Percentiles rank a stretch among this genome's conserved stretches.
Evolutionary conservation across 441 rosid species (phyloP).

Genomic region (Cnidoscolus chayamansa): DNA sequence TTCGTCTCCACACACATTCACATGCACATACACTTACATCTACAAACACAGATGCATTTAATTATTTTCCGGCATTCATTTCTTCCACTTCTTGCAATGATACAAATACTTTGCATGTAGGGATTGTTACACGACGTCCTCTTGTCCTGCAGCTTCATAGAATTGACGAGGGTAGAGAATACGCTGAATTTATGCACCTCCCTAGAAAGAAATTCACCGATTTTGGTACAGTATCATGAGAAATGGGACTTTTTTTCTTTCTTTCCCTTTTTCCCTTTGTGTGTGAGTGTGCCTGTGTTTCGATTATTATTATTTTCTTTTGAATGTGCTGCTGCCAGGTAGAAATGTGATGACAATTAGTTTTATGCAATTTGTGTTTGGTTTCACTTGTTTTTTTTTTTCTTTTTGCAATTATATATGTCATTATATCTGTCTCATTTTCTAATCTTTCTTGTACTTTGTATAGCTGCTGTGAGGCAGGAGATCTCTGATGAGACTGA

Average conservation of each 20-base stretch:
- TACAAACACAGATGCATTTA: no score
- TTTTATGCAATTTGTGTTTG: background rate
- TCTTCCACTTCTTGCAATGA: constrained; percentile 14
- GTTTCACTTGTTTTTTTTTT: constrained; percentile 1
- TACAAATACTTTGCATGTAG: constrained; percentile 39
- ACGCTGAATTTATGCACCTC: constrained; percentile 91
- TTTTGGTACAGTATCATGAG: constrained; percentile 47
- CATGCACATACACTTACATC: background rate
- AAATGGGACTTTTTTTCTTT: background rate
- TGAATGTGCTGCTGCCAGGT: background rate
- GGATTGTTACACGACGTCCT: constrained; percentile 96
- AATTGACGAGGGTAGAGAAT: constrained; percentile 86
- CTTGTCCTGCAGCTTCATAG: constrained; percentile 92
- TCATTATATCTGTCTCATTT: constrained; percentile 8
- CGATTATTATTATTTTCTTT: background rate
- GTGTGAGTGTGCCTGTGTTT: no score
- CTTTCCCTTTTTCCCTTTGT: background rate
- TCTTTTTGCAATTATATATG: background rate
- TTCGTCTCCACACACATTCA: background rate
- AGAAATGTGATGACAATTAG: background rate
- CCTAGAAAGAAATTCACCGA: constrained; percentile 77
- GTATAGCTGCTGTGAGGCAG: constrained; percentile 78
- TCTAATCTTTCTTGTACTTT: constrained; percentile 19
- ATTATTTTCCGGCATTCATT: constrained; percentile 9
- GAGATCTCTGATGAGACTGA: constrained; percentile 95